Base-by-base conservation (phyloP, 2,329 filamentous ascomycete genomes). In the Graphilbum fragrans region DNA sequence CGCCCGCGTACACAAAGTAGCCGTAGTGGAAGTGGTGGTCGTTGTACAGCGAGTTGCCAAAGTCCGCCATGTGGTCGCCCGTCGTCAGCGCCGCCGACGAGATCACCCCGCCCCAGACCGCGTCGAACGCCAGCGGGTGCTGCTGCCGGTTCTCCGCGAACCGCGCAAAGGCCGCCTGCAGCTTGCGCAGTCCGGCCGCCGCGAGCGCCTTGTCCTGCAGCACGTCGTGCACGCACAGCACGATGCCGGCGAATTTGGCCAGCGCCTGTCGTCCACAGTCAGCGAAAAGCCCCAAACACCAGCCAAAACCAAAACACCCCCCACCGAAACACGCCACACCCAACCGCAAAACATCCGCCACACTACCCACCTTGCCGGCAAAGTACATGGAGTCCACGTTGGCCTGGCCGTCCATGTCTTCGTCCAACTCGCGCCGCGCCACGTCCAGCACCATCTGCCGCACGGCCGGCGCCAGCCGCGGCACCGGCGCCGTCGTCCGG, bases 351-450 rank as follows among this genome's bases (percentile, higher is more conserved):
- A 14, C n/a, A 45, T 58, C 50, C 8, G 25, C 25, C 25, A 29
- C 8, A 29, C 25, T 29, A 14, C 8, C 25, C 45, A 72, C 82
- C 67, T 90, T 96, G 51, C 92, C 92, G 50, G 83, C 84, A 59
- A 82, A 95, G 60, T 96, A 96, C 77, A 94, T 88, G 31, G 86
- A 94, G 55, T 90, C 74, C 29, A 85, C 65, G 48, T 92, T 75
- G 5, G 77, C 77, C 53, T 92, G 80, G 0, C 65, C 64, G n/a
- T 66, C 59, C 59, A 95, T 85, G 55, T 87, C 72, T 59, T 92
- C 80, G 1, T 74, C 71, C 1, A 50, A 40, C 57, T 98, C 92
- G 18, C 68, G 71, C n/a, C 70, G 66, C 2, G 86, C 82, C 9
- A 79, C 66, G 2, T 70, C 64, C 29, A 65, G 62, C 42, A 93